Evolutionary conservation across 2,329 filamentous ascomycete genomes (phyloP), one percentile per base, ranked within the genome.

Genomic region (Venturia nashicola): DNA sequence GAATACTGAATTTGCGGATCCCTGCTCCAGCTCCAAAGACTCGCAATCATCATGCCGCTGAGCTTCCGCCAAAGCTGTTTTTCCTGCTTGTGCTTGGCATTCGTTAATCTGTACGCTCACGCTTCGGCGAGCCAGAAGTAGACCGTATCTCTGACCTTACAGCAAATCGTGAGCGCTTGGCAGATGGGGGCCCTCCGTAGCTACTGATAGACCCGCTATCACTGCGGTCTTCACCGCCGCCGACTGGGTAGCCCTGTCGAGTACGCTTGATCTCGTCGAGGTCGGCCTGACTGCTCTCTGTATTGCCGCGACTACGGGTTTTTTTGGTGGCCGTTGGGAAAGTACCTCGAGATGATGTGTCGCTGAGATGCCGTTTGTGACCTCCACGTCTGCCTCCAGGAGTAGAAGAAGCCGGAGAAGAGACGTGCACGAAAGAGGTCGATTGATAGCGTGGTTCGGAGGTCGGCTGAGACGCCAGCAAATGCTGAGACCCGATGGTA

Each of bases 321-420:
- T 23, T 39, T 44, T 39, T 39, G 43, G 36, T 62, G 9, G 61
- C 36, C 42, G 23, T 39, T 20, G 62, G 27, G n/a, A 27, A 23
- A 54, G 55, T 39, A 20, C 43, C 14, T 16, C 40, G 12, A 32
- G 59, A 46, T 67, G 84, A 85, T 65, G 84, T 73, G 70, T 88
- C 86, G 74, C 86, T 89, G 70, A 82, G 80, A 69, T 86, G 83
- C 67, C 87, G 81, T 59, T 82, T 83, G 71, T 89, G 86, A 59
- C 81, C 82, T 67, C 82, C 77, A 67, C 83, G 86, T 59, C 81
- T 82, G 66, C 82, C 77, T 66, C 83, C 80, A 64, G 82, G 83
- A 51, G 80, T 77, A 20, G 81, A 80, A 65, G 80, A 77, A 61
- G 79, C 78, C 64, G 79, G 77, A 64, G 82, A 80, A 54, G 80